Evolutionary conservation across 805 yeast species (phyloP).

Genomic region (Kuraishia capsulata): DNA sequence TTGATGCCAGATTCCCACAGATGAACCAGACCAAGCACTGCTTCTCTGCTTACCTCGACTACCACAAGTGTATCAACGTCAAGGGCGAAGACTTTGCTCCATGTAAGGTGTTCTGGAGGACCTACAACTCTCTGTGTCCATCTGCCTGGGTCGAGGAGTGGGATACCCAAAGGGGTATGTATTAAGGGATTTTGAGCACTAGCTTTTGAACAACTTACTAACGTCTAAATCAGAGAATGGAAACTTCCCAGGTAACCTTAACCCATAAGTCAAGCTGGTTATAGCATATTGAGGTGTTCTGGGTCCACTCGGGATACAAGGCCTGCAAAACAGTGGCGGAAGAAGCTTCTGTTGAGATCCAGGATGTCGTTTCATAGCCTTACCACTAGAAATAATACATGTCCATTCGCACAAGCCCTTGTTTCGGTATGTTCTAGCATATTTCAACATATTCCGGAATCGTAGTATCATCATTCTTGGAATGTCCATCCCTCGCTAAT

Average conservation of each 20-base stretch:
- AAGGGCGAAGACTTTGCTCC: constrained; percentile 99
- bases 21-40: constrained; percentile 98
- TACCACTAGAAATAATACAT: too few species aligned
- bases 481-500: not conserved
- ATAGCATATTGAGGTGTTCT: too few species aligned
- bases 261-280: not conserved
- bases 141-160: constrained; percentile 78
- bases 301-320: too few species aligned
- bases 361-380: too few species aligned
- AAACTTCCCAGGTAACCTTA: constrained; percentile 29
- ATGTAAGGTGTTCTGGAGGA: constrained; percentile 88
- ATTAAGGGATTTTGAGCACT: not conserved
- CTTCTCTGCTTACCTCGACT: constrained; percentile 96
- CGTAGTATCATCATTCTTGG: too few species aligned
- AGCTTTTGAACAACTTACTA: constrained; percentile 1
- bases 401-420: too few species aligned
- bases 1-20: constrained; percentile 93
- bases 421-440: too few species aligned
- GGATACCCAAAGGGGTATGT: constrained; percentile 71
- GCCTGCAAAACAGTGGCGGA: too few species aligned
- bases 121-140: constrained; percentile 83
- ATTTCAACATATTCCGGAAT: too few species aligned
- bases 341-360: too few species aligned
- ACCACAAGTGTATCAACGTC: constrained; percentile 92
- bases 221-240: constrained; percentile 13